Evolutionary conservation across 495 filamentous ascomycete species (phyloP), one percentile per base, ranked within the genome.

Genomic region (Tricharina praecox): DNA sequence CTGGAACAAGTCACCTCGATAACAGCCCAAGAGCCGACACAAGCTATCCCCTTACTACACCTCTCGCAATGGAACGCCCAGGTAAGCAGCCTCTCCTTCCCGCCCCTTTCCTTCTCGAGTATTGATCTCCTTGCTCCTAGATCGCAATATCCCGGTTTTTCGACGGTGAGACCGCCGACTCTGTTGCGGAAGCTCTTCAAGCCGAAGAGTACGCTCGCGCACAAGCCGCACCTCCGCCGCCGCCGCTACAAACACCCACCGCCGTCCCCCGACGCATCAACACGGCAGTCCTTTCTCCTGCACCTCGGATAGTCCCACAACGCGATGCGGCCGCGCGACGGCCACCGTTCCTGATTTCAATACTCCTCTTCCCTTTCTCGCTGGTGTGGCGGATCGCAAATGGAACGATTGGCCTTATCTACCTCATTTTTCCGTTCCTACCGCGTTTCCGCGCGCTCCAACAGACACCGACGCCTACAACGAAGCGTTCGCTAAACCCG

Each of bases 71-170:
- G 92, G 92, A 96, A 96, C 63, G 82, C 94, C 10, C 77, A 93
- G 72, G 85, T 90, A 53, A 3, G 70, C 59, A 3, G 70, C 59
- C 23, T 18, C 25, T 13, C 16, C 52, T 9, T 16, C 39, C 19
- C n/a, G 34, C 53, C 39, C 47, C 34, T 23, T n/a, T 5, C 24
- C 5, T 34, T 7, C 41, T 21, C 21, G 3, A 20, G 15, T 18
- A 19, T 28, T 39, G 34, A 54, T 64, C 41, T 63, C 41, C 43
- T 36, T 33, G 47, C 34, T 20, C 16, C 9, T 61, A 97, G 81
- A 92, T 96, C 51, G 90, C 90, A 25, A 82, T 97, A 42, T 73
- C 90, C 41, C 88, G 88, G 58, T 96, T 96, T 74, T 97, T 95
- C 60, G 90, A 96, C 61, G 90, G 92, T 42, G 92, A 96, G 64